Conservation (phyloP, 1,284 basidiomycete species). For the Cutaneotrichosporon cavernicola region DNA sequence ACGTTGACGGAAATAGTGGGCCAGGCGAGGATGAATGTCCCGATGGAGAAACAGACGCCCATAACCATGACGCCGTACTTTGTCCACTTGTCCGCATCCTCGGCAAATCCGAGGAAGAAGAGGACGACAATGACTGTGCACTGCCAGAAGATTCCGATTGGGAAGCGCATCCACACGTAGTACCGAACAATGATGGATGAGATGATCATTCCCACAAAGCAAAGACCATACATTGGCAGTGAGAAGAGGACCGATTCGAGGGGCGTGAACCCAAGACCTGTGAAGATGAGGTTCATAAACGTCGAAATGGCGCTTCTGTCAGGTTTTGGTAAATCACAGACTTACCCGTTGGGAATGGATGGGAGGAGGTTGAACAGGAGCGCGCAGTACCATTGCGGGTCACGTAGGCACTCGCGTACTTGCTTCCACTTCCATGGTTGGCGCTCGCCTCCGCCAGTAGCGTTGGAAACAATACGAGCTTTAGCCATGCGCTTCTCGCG, state of each 20-base stretch:
- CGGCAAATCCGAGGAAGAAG: conserved; percentile 28
- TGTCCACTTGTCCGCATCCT: too few relatives aligned
- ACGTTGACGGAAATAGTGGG: conserved; percentile 21
- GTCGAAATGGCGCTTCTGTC: conserved; percentile 21
- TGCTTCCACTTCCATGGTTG: conserved; percentile 36
- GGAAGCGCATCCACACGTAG: conserved; percentile 23
- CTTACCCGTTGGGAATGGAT: conserved; percentile 12
- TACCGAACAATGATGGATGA: conserved; percentile 19
- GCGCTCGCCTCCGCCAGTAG: conserved; percentile 20
- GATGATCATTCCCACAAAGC: conserved; percentile 19
- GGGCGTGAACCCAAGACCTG: conserved; percentile 25
- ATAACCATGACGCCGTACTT: conserved; percentile 30
- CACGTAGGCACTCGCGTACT: conserved; percentile 33
- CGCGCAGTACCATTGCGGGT: conserved; percentile 31
- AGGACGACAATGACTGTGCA: conserved; percentile 24
- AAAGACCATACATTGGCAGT: conserved; percentile 20
- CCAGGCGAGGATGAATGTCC: conserved; percentile 25
- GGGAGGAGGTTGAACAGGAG: conserved; percentile 22
- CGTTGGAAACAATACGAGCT: conserved; percentile 28
- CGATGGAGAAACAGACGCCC: conserved; percentile 24
- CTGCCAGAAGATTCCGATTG: conserved; percentile 25
- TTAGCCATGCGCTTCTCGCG: conserved; percentile 34
- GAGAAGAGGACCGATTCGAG: conserved; percentile 29
- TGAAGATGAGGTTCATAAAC: conserved; percentile 17
- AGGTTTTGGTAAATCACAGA: conserved; percentile 8